Evolutionary conservation across 1,284 basidiomycete genomes (phyloP).

Genomic region (Inonotus obliquus): DNA sequence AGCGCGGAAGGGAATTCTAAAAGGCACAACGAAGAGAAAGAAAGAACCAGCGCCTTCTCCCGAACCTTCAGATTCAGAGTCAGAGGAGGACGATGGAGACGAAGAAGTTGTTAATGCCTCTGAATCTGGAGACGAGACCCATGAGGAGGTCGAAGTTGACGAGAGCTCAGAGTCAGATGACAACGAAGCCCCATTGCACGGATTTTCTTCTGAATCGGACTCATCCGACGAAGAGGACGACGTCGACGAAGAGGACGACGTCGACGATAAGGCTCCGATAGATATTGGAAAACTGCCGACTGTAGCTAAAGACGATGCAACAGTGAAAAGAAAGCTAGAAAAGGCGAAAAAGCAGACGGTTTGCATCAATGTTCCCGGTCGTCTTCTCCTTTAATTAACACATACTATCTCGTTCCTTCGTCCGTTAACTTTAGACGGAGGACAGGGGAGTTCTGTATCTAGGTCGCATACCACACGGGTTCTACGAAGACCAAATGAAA

Average conservation of each 20-base stretch:
- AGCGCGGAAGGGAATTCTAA: slow-evolving; percentile 7
- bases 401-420: neutral
- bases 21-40: neutral
- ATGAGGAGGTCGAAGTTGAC: neutral
- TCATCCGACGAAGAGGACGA: slow-evolving; percentile 77
- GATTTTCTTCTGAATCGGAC: slow-evolving; percentile 53
- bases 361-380: slow-evolving; percentile 26
- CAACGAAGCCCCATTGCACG: slow-evolving; percentile 49
- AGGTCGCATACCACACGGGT: slow-evolving; percentile 91
- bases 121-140: neutral
- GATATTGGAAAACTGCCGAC: slow-evolving; percentile 74
- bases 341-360: slow-evolving; percentile 80
- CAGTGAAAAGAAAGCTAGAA: slow-evolving; percentile 76
- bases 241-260: too few relatives aligned
- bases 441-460: slow-evolving; percentile 88
- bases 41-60: neutral
- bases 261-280: slow-evolving; percentile 39
- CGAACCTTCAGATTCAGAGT: slow-evolving; percentile 5
- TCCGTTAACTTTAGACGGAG: slow-evolving; percentile 41
- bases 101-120: neutral
- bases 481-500: slow-evolving; percentile 93
- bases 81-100: slow-evolving; percentile 16
- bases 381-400: neutral
- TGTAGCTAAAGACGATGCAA: slow-evolving; percentile 79
- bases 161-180: slow-evolving; percentile 15